Evolutionary conservation across 108 stramenopile genomes (phyloP).

Genomic region (Schizochytrium sp.): DNA sequence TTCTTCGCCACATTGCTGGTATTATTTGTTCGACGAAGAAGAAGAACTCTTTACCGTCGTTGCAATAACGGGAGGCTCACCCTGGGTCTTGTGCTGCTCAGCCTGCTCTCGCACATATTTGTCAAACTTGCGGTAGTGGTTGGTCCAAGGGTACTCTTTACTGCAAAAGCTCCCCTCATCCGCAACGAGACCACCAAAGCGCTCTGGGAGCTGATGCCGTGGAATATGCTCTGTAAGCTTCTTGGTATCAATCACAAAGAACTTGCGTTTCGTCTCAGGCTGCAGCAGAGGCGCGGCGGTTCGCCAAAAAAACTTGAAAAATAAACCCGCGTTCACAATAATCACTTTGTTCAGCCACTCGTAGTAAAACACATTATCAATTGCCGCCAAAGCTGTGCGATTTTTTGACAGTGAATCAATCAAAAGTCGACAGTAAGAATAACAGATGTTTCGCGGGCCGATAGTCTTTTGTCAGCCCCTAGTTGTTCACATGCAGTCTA

Average conservation of each 20-base stretch:
- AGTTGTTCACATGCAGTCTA: neutral
- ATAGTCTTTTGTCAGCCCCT: neutral
- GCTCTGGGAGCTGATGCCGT: neutral
- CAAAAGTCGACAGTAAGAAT: no score
- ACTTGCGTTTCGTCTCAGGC: conserved; percentile 6
- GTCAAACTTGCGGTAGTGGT: neutral
- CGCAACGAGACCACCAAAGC: neutral
- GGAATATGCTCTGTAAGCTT: neutral
- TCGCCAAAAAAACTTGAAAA: neutral
- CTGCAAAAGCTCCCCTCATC: conserved; percentile 1
- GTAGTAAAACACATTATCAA: neutral
- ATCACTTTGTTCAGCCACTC: neutral
- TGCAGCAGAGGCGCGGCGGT: conserved; percentile 9
- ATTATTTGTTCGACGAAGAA: no score
- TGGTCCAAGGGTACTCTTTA: neutral
- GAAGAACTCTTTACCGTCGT: no score
- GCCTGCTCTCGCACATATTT: neutral
- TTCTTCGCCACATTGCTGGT: no score
- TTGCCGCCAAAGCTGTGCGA: neutral
- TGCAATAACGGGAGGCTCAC: neutral
- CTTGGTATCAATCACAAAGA: neutral
- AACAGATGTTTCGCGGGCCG: neutral
- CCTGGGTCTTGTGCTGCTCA: neutral
- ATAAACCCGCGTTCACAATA: neutral
- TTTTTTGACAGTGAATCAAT: neutral